Evolutionary conservation across 2,329 filamentous ascomycete genomes (phyloP).

Genomic region (Polychaeton citri): DNA sequence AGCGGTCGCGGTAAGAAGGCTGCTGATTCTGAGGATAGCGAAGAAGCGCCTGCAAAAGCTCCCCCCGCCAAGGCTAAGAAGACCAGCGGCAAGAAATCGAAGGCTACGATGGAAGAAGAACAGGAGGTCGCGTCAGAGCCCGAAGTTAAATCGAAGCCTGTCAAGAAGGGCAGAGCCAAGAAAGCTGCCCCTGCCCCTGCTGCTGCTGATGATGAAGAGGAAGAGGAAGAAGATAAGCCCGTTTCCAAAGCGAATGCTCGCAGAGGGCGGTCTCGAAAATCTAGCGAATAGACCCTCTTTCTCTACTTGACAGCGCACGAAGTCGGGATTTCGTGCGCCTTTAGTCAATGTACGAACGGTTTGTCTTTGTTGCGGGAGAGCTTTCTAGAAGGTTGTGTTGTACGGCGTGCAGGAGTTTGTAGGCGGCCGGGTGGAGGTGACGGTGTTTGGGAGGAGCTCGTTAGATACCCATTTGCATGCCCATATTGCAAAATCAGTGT

Average conservation of each 20-base stretch:
- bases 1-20: constrained; percentile 24
- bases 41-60: constrained; percentile 15
- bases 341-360: no score
- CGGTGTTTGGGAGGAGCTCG: no score
- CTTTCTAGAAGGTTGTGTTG: no score
- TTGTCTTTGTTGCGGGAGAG: no score
- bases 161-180: constrained; percentile 13
- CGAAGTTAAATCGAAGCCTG: constrained; percentile 12
- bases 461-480: no score
- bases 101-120: constrained; percentile 1
- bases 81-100: constrained; percentile 4
- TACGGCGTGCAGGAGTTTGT: no score
- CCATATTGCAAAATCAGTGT: no score
- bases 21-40: constrained; percentile 23
- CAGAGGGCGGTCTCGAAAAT: neutral
- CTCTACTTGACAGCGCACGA: no score
- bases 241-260: neutral
- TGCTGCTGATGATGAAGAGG: constrained; percentile 10
- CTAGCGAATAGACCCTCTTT: neutral
- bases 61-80: constrained; percentile 10
- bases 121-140: constrained; percentile 14
- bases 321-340: no score
- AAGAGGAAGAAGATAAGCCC: neutral
- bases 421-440: no score
- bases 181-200: constrained; percentile 13